Percentiles rank a stretch among this genome's conserved stretches.
Conservation (phyloP, 331 rosid species). For the Malus hybrid region DNA sequence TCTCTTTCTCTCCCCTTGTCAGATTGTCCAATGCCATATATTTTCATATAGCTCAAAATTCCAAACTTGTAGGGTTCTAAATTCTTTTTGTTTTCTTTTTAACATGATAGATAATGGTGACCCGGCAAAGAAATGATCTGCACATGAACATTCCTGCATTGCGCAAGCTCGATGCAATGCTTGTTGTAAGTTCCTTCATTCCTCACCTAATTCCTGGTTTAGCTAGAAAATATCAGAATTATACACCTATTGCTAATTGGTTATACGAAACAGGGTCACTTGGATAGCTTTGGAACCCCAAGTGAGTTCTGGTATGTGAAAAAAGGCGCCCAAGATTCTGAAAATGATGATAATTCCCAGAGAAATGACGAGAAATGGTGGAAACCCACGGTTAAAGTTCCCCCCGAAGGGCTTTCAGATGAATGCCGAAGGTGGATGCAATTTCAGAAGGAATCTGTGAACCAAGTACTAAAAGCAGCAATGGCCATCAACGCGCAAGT, state of each 20-base stretch:
- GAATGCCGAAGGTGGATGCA: constrained; percentile 51
- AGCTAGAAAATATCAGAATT: background rate
- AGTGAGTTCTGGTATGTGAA: constrained; percentile 80
- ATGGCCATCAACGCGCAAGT: constrained; percentile 92
- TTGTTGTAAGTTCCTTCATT: constrained; percentile 44
- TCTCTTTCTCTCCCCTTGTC: background rate
- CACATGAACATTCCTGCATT: constrained; percentile 75
- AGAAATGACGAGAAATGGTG: constrained; percentile 85
- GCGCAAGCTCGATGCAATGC: constrained; percentile 81
- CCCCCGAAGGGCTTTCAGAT: constrained; percentile 61
- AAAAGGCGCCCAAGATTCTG: constrained; percentile 37
- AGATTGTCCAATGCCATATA: background rate
- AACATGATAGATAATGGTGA: constrained; percentile 66
- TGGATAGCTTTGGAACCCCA: constrained; percentile 54
- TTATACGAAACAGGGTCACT: constrained; percentile 40
- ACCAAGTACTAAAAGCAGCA: constrained; percentile 87
- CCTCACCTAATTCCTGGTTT: background rate
- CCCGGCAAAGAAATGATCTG: constrained; percentile 73
- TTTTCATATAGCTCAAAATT: background rate
- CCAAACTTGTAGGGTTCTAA: background rate
- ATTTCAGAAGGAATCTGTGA: constrained; percentile 57
- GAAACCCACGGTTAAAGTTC: constrained; percentile 69
- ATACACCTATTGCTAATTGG: constrained; percentile 9
- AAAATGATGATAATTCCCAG: constrained; percentile 13
- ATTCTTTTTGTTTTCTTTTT: background rate